These are phyloP conservation scores for Globisporangium alternatum DNA, from an alignment of 352 stramenopile species.

Conservation along the genomic window DNA sequence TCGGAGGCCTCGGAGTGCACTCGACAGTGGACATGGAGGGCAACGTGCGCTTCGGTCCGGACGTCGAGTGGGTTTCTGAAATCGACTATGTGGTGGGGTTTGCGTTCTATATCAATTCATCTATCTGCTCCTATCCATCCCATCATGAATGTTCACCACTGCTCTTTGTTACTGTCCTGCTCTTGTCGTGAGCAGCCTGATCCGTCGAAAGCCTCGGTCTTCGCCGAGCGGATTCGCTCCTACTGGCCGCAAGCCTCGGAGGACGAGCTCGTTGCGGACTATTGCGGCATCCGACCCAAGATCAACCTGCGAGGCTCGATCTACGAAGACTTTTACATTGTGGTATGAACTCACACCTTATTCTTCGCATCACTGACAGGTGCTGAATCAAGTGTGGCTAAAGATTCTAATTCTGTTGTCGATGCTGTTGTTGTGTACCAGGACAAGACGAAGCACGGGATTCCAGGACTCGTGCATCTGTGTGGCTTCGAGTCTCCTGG, in stretches of 20 bases:
- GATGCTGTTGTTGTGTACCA: conserved; percentile 20
- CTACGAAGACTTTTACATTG: conserved; percentile 91
- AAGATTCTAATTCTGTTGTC: neutral
- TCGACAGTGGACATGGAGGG: conserved; percentile 92
- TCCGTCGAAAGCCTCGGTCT: conserved; percentile 47
- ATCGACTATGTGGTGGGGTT: conserved; percentile 82
- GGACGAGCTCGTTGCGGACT: conserved; percentile 88
- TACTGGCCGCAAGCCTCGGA: conserved; percentile 92
- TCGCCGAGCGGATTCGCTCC: conserved; percentile 72
- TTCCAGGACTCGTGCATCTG: conserved; percentile 88
- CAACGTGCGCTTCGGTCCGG: conserved; percentile 93
- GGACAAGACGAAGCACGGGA: conserved; percentile 61
- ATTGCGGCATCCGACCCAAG: conserved; percentile 96
- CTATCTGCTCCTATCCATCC: too few relatives aligned
- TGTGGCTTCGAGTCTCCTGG: conserved; percentile 97
- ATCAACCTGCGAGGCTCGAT: conserved; percentile 62
- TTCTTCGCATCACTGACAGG: neutral
- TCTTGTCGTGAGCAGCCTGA: conserved; percentile 31
- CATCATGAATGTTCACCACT: too few relatives aligned
- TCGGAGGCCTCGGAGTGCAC: conserved; percentile 94
- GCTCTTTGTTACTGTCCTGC: neutral
- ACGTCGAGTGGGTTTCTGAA: conserved; percentile 93
- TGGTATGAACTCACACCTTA: conserved; percentile 28
- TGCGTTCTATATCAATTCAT: neutral
- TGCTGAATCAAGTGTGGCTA: neutral